A percentile compares a stretch with the other conserved stretches of the same genome.
Evolutionary conservation across 371 early-diverging fungal species (phyloP).

Genomic region (Modicella reniformis): DNA sequence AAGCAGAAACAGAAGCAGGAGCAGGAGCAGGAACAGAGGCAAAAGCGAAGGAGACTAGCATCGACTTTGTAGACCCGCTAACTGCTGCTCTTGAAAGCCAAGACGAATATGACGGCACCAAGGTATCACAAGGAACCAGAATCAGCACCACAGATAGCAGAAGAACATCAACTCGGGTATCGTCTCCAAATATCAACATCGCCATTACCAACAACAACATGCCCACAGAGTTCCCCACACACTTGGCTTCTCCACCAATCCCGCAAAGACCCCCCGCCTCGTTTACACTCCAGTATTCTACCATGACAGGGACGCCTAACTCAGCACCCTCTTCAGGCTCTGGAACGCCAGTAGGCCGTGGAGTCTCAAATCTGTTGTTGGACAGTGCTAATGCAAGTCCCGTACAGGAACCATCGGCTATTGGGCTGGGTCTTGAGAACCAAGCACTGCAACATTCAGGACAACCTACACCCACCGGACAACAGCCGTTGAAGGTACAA

Average conservation of each 20-base stretch:
- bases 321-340: constrained; percentile 4
- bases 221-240: constrained; percentile 50
- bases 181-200: constrained; percentile 29
- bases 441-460: neutral
- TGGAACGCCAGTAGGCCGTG: constrained; percentile 1
- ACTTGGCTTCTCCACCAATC: constrained; percentile 45
- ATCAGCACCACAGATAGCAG: constrained; percentile 1
- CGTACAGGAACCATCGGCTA: neutral
- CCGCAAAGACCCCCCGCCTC: constrained; percentile 35
- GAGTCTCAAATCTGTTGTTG: neutral
- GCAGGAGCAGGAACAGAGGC: neutral
- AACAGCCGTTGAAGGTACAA: constrained; percentile 20
- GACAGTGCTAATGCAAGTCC: neutral
- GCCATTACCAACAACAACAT: constrained; percentile 24
- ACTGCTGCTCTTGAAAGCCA: constrained; percentile 14
- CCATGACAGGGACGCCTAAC: constrained; percentile 17
- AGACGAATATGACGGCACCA: neutral
- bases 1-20: neutral
- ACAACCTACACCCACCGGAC: neutral
- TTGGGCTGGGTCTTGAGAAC: constrained; percentile 19
- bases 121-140: neutral
- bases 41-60: neutral
- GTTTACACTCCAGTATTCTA: constrained; percentile 23
- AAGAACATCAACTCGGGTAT: neutral
- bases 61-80: constrained; percentile 33